Conservation (phyloP, 2,329 filamentous ascomycete genomes). For the Teratosphaeria destructans region DNA sequence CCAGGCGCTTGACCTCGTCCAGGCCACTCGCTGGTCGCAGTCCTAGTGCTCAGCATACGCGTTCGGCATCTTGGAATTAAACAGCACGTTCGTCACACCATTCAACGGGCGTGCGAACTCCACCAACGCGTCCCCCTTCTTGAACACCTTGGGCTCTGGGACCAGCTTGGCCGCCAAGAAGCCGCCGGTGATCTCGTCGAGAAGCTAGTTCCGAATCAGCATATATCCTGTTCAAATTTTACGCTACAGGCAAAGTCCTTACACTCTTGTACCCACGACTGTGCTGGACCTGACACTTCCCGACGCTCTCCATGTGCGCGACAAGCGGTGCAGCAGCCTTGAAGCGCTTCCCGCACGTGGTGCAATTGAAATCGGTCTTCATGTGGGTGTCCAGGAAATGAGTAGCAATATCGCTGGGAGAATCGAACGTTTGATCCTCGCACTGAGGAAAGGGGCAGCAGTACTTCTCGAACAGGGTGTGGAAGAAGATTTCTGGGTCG, state of each 20-base stretch:
- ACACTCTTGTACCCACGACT: constrained; percentile 25
- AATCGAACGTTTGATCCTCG: constrained; percentile 20
- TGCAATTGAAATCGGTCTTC: constrained; percentile 27
- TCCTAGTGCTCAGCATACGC: not conserved
- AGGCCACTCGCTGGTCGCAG: not conserved
- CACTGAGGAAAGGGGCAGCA: constrained; percentile 46
- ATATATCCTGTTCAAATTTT: not conserved
- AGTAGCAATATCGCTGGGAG: constrained; percentile 20
- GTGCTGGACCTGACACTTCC: constrained; percentile 26
- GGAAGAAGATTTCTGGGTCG: constrained; percentile 38
- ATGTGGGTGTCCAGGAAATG: constrained; percentile 29
- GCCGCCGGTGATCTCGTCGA: constrained; percentile 33
- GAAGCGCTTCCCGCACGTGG: constrained; percentile 32
- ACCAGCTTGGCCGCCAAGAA: constrained; percentile 20
- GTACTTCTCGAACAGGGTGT: constrained; percentile 35
- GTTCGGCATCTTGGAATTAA: not conserved
- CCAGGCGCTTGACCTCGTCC: not conserved
- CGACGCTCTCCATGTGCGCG: constrained; percentile 30
- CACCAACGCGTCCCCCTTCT: constrained; percentile 2
- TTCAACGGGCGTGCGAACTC: constrained; percentile 1
- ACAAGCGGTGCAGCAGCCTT: constrained; percentile 28
- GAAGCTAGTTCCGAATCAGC: constrained; percentile 9
- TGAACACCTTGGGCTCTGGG: constrained; percentile 5
- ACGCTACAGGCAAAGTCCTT: not conserved
- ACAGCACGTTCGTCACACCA: constrained; percentile 7